Evolutionary conservation across 129 eudicot species (phyloP), one percentile per base, ranked within the genome.

Genomic region (Escallonia rubra): DNA sequence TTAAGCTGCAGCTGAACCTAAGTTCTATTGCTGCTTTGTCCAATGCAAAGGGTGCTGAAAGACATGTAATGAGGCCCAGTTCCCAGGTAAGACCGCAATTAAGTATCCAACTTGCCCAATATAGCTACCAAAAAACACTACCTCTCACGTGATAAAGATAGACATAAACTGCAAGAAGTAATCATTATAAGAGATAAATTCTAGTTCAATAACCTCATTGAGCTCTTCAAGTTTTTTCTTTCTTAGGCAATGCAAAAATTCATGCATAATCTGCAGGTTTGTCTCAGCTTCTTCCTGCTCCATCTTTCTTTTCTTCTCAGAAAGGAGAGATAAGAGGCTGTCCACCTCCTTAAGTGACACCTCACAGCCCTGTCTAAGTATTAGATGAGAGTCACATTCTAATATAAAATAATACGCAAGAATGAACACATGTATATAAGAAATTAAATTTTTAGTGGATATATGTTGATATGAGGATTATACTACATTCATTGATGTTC

Each of bases 211-310:
- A n/a, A 93, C 99, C 93, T 83, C 88, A 72, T 82, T 86, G 60
- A 89, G 90, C 80, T 92, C 98, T 47, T 92, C 95, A 73, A 92
- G 82, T 64, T 92, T 92, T 71, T 86, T 86, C 76, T 81, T 84
- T 79, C 84, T 84, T 69, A 92, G 66, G 65, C 80, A 76, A 62
- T 80, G 81, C 75, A 88, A 75, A 78, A 92, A 89, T 10, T 88
- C 89, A 0, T 67, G 87, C 87, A 92, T 77, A 67, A 88, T 88
- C 67, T 86, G 95, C 64, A 92, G 43, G 83, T 86, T 88, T 74
- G 89, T 75, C 78, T 92, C 98, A 7, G 96, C 95, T 82, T 92
- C 98, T 74, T 86, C 91, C 66, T 86, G 98, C 87, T 92, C 98
- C 91, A 94, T 86, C 76, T 76, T 85, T 53, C 74, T 85, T 77